Conservation (phyloP, 2,329 filamentous ascomycete genomes). For the Diaporthe vaccinii region DNA sequence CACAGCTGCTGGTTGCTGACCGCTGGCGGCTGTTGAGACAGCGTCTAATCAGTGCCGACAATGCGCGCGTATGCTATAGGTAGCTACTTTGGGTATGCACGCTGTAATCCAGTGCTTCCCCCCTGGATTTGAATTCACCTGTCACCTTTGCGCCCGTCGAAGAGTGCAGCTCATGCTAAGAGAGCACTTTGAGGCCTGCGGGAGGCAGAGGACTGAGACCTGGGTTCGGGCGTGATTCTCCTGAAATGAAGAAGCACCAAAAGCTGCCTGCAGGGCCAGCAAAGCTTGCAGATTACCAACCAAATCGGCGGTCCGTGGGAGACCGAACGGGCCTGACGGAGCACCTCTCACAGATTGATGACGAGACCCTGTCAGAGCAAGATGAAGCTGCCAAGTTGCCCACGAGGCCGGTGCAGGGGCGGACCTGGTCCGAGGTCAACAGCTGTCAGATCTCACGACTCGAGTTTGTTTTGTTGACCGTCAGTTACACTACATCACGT, state of each 20-base stretch:
- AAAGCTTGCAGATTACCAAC: conserved; percentile 29
- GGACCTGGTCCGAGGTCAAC: neutral
- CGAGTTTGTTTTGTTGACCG: conserved; percentile 1
- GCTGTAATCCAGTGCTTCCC: neutral
- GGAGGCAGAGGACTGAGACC: neutral
- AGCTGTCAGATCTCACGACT: conserved; percentile 30
- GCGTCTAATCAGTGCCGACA: conserved; percentile 29
- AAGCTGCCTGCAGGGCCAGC: conserved; percentile 36
- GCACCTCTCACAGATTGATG: neutral
- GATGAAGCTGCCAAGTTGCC: conserved; percentile 16
- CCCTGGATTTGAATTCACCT: neutral
- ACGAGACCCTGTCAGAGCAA: neutral
- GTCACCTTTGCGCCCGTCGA: conserved; percentile 1
- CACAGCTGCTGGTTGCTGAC: conserved; percentile 28
- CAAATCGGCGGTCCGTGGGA: conserved; percentile 9
- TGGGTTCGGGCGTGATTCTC: conserved; percentile 3
- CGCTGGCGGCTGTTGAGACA: conserved; percentile 41
- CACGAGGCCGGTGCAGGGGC: conserved; percentile 20
- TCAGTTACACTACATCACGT: neutral
- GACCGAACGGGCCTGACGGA: neutral
- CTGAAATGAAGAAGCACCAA: conserved; percentile 21
- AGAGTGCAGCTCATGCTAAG: neutral
- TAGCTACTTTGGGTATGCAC: neutral
- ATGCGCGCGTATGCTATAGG: conserved; percentile 13
- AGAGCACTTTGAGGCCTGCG: neutral